Evolutionary conservation across 2,329 filamentous ascomycete species (phyloP).

Genomic region (Aspergillus piperis): DNA sequence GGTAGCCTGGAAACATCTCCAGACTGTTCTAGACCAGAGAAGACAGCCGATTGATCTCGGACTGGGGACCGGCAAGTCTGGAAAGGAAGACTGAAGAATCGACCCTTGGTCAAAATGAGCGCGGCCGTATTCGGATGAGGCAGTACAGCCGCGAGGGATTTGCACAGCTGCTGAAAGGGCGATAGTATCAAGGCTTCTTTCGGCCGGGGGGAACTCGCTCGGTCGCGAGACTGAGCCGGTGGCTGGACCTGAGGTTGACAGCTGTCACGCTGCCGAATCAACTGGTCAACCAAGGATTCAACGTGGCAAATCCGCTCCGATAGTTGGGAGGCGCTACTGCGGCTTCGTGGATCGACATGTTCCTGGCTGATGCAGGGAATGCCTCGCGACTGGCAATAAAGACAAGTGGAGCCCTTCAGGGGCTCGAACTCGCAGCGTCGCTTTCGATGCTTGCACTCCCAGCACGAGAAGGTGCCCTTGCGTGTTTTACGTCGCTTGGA

Average conservation of each 20-base stretch:
- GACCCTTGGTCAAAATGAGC: not conserved
- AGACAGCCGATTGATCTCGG: not conserved
- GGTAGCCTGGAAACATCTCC: not conserved
- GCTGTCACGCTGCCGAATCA: constrained; percentile 2
- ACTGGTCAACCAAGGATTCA: not conserved
- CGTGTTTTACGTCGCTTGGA: constrained; percentile 3
- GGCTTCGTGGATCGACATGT: not conserved
- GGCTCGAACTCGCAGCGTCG: constrained; percentile 7
- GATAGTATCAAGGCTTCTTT: too few relatives aligned
- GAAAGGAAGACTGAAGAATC: not conserved
- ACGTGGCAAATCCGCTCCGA: not conserved
- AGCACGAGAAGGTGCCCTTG: constrained; percentile 12
- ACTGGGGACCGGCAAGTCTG: not conserved
- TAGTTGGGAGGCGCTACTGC: not conserved
- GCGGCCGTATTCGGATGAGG: not conserved
- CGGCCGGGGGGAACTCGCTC: not conserved
- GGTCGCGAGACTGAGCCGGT: too few relatives aligned
- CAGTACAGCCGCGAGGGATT: not conserved
- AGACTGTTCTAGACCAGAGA: not conserved
- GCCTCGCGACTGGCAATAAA: not conserved
- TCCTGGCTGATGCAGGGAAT: constrained; percentile 8
- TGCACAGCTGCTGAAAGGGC: not conserved
- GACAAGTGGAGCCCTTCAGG: not conserved
- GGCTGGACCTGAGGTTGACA: not conserved
- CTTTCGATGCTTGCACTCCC: constrained; percentile 13